phyloP scores from a whole-genome alignment of 2,329 filamentous ascomycete genomes.

The Colletotrichum kahawae region DNA sequence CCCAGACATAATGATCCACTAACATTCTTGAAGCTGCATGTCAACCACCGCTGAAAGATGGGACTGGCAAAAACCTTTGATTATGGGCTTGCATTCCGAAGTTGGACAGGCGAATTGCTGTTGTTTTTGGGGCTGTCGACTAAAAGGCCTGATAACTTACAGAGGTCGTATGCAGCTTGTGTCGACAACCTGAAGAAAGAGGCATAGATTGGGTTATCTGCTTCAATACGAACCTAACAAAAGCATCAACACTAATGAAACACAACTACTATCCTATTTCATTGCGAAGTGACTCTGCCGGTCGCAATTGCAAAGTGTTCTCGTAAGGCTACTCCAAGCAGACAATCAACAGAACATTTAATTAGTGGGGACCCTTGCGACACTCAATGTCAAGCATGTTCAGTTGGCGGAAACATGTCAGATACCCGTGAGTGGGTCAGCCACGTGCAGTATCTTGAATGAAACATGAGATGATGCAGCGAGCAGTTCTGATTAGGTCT shows the following conservation, averaged over 20 bases:
- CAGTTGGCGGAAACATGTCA: neutral
- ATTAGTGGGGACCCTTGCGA: neutral
- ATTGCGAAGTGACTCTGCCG: neutral
- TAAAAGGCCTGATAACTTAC: neutral
- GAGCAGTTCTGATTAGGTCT: neutral
- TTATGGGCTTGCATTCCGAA: too few species aligned
- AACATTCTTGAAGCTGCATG: too few species aligned
- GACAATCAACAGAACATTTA: neutral
- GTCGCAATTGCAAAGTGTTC: neutral
- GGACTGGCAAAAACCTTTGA: too few species aligned
- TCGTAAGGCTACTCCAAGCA: neutral
- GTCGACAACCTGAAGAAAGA: neutral
- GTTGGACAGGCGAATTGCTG: too few species aligned
- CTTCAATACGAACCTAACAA: fast-evolving
- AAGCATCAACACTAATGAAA: neutral
- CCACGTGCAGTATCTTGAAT: neutral
- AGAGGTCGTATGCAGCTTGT: neutral
- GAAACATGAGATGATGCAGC: neutral
- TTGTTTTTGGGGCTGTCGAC: too few species aligned
- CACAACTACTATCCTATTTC: neutral
- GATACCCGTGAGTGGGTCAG: neutral
- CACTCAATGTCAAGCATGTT: neutral
- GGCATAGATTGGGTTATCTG: neutral
- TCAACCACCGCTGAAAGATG: too few species aligned
- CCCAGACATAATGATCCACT: too few species aligned